Base-by-base conservation (phyloP, 169 alveolate genomes). In the Eimeria praecox region DNA sequence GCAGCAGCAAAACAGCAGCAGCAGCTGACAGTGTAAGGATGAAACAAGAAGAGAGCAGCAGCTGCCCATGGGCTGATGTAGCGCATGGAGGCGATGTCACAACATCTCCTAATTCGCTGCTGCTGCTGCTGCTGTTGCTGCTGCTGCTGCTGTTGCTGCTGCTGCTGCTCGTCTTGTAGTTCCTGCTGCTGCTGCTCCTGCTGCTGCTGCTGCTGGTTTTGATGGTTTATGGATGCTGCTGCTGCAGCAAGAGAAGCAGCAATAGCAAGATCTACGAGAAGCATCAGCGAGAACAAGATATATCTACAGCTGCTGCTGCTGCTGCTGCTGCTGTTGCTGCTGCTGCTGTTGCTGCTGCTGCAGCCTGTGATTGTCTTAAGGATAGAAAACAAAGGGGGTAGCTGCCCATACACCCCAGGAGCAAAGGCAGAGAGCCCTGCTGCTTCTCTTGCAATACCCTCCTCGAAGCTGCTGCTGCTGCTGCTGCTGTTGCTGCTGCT, bases 401-500 rank as follows among this genome's bases (percentile, higher is more conserved):
- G 52, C 3, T 77, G 87, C 20, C 35, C 22, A 44, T 77, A 38
- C 33, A 77, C 16, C n/a, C 87, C 87, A 77, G 87, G 38, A 22
- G 87, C 87, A 77, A 38, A 42, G 14, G 87, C 33, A 77, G 87
- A 77, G 33, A 77, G 87, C 5, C 87, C 87, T 1, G n/a, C 59
- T 33, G 46, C 87, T 42, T 77, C 87, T 16, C 87, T 77, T 40
- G 87, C 87, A 6, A 77, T 40, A 27, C 66, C 66, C 24, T 56
- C 66, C 27, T 56, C n/a, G 5, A 56, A 20, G 66, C 66, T 56
- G 66, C 87, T 77, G 46, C 87, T 77, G 87, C 87, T 77, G 62
- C 54, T 77, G 87, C 87, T 77, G 87, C 73, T 44, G 90, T 73
- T 30, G 71, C 90, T 44, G 87, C 87, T 77, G 87, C 73, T 44